Evolutionary conservation across 1,139 yeast species (phyloP).

Genomic region (Eremothecium cymbalariae): DNA sequence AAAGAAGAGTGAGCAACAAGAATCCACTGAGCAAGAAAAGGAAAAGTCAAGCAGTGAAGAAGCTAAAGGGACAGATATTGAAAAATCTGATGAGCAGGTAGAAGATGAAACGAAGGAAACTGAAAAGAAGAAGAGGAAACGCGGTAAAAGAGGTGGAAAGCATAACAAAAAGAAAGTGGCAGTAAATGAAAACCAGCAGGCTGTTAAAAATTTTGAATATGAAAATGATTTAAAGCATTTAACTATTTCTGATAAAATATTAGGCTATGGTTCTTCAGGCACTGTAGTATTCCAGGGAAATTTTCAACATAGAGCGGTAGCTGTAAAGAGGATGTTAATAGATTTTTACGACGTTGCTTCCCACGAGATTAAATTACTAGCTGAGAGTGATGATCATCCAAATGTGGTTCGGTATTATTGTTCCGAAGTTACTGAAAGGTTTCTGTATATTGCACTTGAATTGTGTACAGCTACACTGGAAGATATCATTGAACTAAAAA

Average conservation of each 20-base stretch:
- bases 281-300: constrained; percentile 88
- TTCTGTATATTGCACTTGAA: constrained; percentile 87
- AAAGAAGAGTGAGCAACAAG: neutral
- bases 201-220: constrained; percentile 15
- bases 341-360: constrained; percentile 93
- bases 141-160: constrained; percentile 84
- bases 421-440: constrained; percentile 80
- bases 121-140: constrained; percentile 50
- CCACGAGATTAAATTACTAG: constrained; percentile 81
- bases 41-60: neutral
- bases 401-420: constrained; percentile 90
- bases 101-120: constrained; percentile 8
- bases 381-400: constrained; percentile 95
- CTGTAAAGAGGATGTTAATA: constrained; percentile 86
- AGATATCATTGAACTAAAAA: constrained; percentile 59
- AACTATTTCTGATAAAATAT: constrained; percentile 57
- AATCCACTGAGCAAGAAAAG: constrained; percentile 3
- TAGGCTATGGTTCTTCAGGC: constrained; percentile 96
- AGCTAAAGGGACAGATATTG: constrained; percentile 6
- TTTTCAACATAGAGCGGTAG: constrained; percentile 89
- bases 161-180: constrained; percentile 41
- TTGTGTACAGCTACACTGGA: constrained; percentile 84
- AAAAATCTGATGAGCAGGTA: constrained; percentile 7
- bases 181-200: constrained; percentile 16
- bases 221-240: constrained; percentile 40